phyloP scores from a whole-genome alignment of 2,329 filamentous ascomycete species.

The Sporothrix curviconia region DNA sequence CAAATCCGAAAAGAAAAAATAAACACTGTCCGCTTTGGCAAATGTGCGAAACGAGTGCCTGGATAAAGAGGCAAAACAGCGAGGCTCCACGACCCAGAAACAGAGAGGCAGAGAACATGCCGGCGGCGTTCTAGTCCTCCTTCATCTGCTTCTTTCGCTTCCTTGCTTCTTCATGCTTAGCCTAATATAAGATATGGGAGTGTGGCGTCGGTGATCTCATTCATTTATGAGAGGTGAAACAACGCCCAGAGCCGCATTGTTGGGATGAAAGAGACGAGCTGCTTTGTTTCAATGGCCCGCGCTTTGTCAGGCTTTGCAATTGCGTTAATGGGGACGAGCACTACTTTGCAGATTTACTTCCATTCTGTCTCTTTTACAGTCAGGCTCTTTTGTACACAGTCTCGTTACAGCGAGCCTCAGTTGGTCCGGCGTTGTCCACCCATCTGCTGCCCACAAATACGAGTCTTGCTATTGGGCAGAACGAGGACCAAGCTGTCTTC shows the following conservation, averaged over 20 bases:
- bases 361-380: background rate
- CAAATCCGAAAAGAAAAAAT: no score
- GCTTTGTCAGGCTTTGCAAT: background rate
- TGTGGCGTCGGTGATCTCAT: background rate
- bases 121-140: background rate
- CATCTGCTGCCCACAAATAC: background rate
- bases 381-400: no score
- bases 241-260: constrained; percentile 8
- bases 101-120: background rate
- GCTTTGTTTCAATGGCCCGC: background rate
- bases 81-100: background rate
- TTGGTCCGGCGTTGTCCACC: background rate
- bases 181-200: background rate
- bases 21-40: no score
- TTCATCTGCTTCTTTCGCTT: background rate
- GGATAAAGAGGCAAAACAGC: background rate
- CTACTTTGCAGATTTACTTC: no score
- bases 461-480: background rate
- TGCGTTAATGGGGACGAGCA: no score
- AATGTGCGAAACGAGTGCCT: constrained; percentile 7
- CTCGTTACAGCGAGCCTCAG: background rate
- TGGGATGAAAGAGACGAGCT: background rate
- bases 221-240: background rate
- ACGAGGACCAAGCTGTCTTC: background rate
- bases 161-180: background rate